Conservation (phyloP, 2,329 filamentous ascomycete species). For the Fusarium coicis region DNA sequence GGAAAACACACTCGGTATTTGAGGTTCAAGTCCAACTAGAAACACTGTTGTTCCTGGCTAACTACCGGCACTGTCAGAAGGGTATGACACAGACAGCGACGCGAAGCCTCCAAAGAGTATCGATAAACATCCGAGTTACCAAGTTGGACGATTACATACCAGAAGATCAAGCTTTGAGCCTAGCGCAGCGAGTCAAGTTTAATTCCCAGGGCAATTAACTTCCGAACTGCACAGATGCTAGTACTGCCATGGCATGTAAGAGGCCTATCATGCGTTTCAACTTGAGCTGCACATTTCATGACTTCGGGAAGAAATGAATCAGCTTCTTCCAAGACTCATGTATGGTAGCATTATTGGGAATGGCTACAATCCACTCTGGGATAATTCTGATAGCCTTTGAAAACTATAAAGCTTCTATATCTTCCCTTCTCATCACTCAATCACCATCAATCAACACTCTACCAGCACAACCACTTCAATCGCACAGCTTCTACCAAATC, state of each 20-base stretch:
- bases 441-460: not conserved
- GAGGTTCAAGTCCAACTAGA: fast-evolving
- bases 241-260: too few relatives aligned
- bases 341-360: fast-evolving
- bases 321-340: fast-evolving
- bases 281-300: not conserved
- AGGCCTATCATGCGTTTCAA: not conserved
- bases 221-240: fast-evolving
- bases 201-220: not conserved
- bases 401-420: not conserved
- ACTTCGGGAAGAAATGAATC: too few relatives aligned
- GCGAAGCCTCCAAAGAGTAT: fast-evolving
- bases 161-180: not conserved
- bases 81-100: not conserved
- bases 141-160: not conserved
- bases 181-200: fast-evolving
- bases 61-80: not conserved
- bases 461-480: fast-evolving
- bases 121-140: not conserved
- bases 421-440: not conserved
- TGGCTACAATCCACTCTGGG: fast-evolving
- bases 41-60: not conserved
- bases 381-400: fast-evolving
- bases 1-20: too few relatives aligned
- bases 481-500: fast-evolving